Base-by-base conservation (phyloP, 179 eudicot genomes). In the Drosera spatulata region DNA sequence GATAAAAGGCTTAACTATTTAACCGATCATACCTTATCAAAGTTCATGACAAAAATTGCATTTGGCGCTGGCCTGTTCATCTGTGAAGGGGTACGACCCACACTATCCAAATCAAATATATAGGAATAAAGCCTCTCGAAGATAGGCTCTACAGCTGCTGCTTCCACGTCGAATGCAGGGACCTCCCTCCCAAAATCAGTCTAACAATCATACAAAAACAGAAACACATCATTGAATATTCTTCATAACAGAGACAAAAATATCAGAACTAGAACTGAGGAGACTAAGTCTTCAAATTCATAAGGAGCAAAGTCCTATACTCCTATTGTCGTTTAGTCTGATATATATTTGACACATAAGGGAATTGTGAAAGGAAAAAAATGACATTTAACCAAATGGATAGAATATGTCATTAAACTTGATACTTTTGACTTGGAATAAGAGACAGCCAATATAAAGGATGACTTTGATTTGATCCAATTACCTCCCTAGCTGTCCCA, bases 401-500 rank as follows among this genome's bases (percentile, higher is more conserved):
- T 22, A 22, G 33, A 22, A 22, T 22, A 22, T 0, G 33, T 22
- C 33, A 22, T 22, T 22, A 22, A 22, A 22, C 33, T 22, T 22
- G 33, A 22, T 22, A 22, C 33, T 22, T 22, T 22, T 22, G 33
- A 22, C 33, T 0, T 22, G 33, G 33, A 22, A 22, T 22, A 22
- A 22, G 33, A 22, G 33, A 22, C 33, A 22, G 33, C 33, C 33
- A 11, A 55, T 9, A 55, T 10, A 40, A 55, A 53, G 10, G 39
- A 33, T 55, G 9, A 11, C n/a, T 10, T 33, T 9, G 39, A 55
- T 15, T n/a, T 7, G 47, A 12, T 10, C 55, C 14, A 1, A 62
- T 63, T 50, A 93, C 99, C 99, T 93, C 97, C 81, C 99, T 78
- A 41, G 94, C 94, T 46, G 81, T 77, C 64, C 99, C 99, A 67